These are phyloP conservation scores for Chaetomiaceae sp. DNA, from an alignment of 2,329 filamentous ascomycete species.

Conservation along the genomic window DNA sequence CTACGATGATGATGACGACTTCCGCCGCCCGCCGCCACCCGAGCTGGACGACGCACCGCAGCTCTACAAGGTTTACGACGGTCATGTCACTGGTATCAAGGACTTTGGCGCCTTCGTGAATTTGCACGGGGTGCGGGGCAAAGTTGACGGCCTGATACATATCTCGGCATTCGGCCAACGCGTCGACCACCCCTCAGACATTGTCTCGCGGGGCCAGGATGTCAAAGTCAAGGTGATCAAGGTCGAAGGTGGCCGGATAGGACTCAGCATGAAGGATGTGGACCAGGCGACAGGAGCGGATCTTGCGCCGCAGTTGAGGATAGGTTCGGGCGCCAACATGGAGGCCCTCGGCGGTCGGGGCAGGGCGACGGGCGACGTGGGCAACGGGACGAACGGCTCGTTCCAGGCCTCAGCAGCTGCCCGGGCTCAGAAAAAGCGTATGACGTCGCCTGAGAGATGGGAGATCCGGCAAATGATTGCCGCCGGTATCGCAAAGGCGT, in stretches of 20 bases:
- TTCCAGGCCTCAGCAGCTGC: conserved; percentile 55
- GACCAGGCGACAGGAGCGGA: conserved; percentile 86
- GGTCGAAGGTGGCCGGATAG: conserved; percentile 74
- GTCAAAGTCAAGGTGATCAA: conserved; percentile 93
- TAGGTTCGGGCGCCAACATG: conserved; percentile 88
- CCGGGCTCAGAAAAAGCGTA: conserved; percentile 70
- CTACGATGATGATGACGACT: conserved; percentile 30
- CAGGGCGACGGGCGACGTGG: conserved; percentile 48
- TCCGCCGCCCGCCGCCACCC: conserved; percentile 49
- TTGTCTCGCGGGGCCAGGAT: conserved; percentile 70
- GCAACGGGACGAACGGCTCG: conserved; percentile 40
- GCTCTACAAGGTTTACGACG: conserved; percentile 82
- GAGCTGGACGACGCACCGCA: conserved; percentile 79
- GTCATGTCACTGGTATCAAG: conserved; percentile 84
- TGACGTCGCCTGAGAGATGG: conserved; percentile 96
- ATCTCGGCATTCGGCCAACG: conserved; percentile 84
- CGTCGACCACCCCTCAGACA: conserved; percentile 85
- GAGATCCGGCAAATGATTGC: conserved; percentile 96
- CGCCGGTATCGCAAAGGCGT: conserved; percentile 85
- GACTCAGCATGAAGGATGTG: conserved; percentile 94
- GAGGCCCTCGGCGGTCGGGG: conserved; percentile 62
- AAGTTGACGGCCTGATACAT: conserved; percentile 89
- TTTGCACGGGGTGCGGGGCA: conserved; percentile 76
- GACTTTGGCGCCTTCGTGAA: conserved; percentile 96
- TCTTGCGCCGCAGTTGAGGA: conserved; percentile 66